Evolutionary conservation across 768 basidiomycete species (phyloP), one percentile per base, ranked within the genome.

Genomic region (Floccularia luteovirens): DNA sequence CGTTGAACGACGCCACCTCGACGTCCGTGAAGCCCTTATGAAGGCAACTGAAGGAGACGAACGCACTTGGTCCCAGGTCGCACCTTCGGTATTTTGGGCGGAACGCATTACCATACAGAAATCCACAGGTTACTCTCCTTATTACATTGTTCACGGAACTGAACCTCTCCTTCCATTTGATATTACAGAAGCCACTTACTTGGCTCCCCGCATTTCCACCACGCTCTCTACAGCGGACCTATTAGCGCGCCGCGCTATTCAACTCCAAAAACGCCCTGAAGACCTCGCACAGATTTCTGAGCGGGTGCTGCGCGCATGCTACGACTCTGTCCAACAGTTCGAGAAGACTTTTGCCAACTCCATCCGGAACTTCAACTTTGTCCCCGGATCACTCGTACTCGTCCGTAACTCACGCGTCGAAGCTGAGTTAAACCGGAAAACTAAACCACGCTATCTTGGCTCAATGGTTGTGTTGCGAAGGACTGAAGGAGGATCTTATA

Each of bases 391-490:
- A 1, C 42, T 67, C 0, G 60, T 64, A 0, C 43, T 70, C 0
- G 48, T 65, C 0, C 36, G 54, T 1, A 67, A 70, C 40, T 53
- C 56, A 4, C 13, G 39, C 1, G 31, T 56, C 3, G 53, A 60
- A 13, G 51, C 44, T n/a, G 46, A 55, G 0, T 39, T 60, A 2
- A 48, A 51, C 17, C 12, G 43, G 2, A 67, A 64, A 31, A 49
- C 51, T 4, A 48, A 48, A 17, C 48, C 54, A n/a, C 17, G 54
- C 5, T 66, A 66, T 39, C 39, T 57, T 5, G 65, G 64, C 8
- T 65, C 65, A 0, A 52, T 56, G 24, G 38, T 57, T 2, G 58
- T 68, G 0, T 30, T 63, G 3, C 16, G 45, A n/a, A 42, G 49
- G 5, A 56, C 45, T 7, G 33, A 13, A 10, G 53, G 57, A 1